phyloP scores from a whole-genome alignment of 257 asterid genomes.

The Asclepias syriaca region DNA sequence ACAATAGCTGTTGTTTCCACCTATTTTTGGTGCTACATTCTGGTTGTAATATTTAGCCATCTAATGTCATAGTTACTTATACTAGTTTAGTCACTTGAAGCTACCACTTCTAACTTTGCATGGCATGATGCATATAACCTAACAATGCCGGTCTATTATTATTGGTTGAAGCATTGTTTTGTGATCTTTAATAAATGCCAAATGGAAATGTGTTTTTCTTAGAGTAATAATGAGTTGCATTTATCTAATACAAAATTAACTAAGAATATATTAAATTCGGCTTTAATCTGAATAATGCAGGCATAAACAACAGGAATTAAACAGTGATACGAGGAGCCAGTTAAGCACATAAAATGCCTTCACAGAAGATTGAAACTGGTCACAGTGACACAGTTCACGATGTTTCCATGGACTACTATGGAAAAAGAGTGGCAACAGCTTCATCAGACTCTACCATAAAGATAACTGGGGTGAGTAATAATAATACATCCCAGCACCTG shows the following conservation, averaged over 20 bases:
- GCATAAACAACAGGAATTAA: not conserved
- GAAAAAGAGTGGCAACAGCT: constrained; percentile 89
- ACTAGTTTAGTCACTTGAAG: not conserved
- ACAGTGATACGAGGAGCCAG: not conserved
- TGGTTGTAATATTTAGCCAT: not conserved
- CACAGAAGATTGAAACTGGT: constrained; percentile 93
- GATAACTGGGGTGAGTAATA: constrained; percentile 63
- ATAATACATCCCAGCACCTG: constrained; percentile 70
- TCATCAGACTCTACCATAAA: constrained; percentile 81
- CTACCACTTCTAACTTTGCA: not conserved
- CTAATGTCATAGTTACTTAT: no score
- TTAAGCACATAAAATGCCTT: constrained; percentile 52
- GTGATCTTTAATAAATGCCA: not conserved
- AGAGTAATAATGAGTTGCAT: not conserved
- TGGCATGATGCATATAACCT: not conserved
- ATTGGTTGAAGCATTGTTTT: not conserved
- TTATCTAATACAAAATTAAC: not conserved
- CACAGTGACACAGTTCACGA: constrained; percentile 82
- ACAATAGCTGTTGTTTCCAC: not conserved
- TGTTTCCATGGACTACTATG: constrained; percentile 88
- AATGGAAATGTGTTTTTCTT: not conserved
- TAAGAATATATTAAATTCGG: not conserved
- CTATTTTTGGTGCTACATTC: not conserved
- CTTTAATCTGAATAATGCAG: constrained; percentile 9
- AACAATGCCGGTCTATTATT: not conserved